These are phyloP conservation scores for Penicillium crustosum DNA, from an alignment of 2,329 filamentous ascomycete species.

Conservation along the genomic window DNA sequence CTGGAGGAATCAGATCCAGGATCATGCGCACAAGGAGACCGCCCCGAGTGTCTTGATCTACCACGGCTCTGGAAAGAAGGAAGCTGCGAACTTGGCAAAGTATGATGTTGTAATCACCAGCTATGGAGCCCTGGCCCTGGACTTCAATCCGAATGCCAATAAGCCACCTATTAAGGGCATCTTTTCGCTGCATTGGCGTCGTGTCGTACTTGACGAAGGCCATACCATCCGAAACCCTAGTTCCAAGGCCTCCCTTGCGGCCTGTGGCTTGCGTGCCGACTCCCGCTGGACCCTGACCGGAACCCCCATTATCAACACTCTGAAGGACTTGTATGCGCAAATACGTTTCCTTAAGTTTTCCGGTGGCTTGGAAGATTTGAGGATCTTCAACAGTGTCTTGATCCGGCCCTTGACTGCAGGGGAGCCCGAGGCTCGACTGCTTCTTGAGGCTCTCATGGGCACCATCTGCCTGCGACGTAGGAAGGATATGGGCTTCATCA, in stretches of 20 bases:
- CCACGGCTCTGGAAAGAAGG: constrained; percentile 63
- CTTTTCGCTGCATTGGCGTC: constrained; percentile 70
- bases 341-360: constrained; percentile 74
- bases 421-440: constrained; percentile 57
- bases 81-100: constrained; percentile 59
- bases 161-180: constrained; percentile 52
- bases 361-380: constrained; percentile 70
- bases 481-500: constrained; percentile 87
- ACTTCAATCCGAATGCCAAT: constrained; percentile 56
- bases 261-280: constrained; percentile 63
- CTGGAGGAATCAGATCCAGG: constrained; percentile 76
- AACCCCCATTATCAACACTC: constrained; percentile 78
- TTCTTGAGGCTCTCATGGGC: constrained; percentile 76
- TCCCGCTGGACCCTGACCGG: constrained; percentile 79
- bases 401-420: constrained; percentile 65
- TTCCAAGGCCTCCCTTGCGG: constrained; percentile 70
- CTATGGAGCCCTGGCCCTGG: constrained; percentile 72
- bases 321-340: constrained; percentile 78
- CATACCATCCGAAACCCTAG: constrained; percentile 77
- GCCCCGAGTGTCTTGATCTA: constrained; percentile 69
- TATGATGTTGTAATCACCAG: constrained; percentile 81
- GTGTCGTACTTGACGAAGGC: constrained; percentile 79
- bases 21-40: constrained; percentile 66
- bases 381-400: constrained; percentile 72
- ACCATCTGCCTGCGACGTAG: constrained; percentile 76